Evolutionary conservation across 2,329 filamentous ascomycete species (phyloP).

Genomic region (Endoconidiophora polonica): DNA sequence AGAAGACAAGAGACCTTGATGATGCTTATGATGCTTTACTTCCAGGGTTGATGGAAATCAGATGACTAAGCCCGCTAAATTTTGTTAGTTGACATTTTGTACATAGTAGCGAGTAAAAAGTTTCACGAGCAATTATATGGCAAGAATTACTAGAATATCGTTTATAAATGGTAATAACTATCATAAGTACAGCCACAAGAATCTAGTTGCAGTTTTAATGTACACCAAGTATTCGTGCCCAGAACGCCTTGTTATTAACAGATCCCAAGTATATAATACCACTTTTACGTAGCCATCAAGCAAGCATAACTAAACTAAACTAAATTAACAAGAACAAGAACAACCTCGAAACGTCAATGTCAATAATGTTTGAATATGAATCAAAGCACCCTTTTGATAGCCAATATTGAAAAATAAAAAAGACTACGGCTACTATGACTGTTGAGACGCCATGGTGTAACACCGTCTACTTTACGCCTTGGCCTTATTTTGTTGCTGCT

Average conservation of each 20-base stretch:
- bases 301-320: conserved; percentile 2
- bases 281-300: conserved; percentile 10
- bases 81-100: conserved; percentile 1
- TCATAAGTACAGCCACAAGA: neutral
- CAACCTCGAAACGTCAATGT: conserved; percentile 3
- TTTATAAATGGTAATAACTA: neutral
- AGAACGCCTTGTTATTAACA: conserved; percentile 10
- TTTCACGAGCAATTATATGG: neutral
- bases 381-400: conserved; percentile 6
- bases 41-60: neutral
- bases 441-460: neutral
- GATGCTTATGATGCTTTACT: neutral
- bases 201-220: neutral
- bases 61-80: conserved; percentile 8
- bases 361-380: neutral
- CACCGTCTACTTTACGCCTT: conserved; percentile 5
- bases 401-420: neutral
- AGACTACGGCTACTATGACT: neutral
- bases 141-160: neutral
- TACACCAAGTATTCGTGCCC: neutral
- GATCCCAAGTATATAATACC: conserved; percentile 12
- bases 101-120: neutral
- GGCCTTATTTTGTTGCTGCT: conserved; percentile 27
- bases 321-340: conserved; percentile 8
- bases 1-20: neutral